Base-by-base conservation (phyloP, 139 green algal species). In the Micractinium sp. region DNA sequence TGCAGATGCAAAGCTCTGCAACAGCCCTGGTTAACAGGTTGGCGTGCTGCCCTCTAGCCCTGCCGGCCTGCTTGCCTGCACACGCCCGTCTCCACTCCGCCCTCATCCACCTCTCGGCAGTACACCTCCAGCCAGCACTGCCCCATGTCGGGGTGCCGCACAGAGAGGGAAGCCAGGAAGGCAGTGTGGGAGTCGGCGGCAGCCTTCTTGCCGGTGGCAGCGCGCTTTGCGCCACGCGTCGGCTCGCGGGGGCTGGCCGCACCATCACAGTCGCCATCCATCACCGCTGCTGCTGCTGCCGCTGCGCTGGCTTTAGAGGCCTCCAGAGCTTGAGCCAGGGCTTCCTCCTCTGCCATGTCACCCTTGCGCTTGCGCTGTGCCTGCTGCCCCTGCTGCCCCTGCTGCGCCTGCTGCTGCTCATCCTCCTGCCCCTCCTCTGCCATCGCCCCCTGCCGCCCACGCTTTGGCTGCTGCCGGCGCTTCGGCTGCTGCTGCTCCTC, bases 281-380 rank as follows among this genome's bases (percentile, higher is more conserved):
- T 35, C 35, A 23, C 33, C 3, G 33, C 74, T n/a, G 16, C 73
- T 41, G 73, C 33, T 22, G 33, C 47, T 63, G 61, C 79, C 29
- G 71, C 39, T 14, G 56, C 56, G 36, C 76, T 19, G 4, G 71
- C 38, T 25, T 20, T 56, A 0, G 95, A 97, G 29, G 95, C 95
- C 12, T 91, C 87, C 81, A 99, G 84, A 0, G 97, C 96, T 87
- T 97, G 94, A 31, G 92, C 93, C 41, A 99, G 87, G 92, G 98
- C 90, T 47, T 91, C 92, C 86, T 99, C 97, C 85, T 97, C 96
- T 82, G 98, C 97, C n/a, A 96, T 90, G 39, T 99, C 97, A 1
- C 96, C 95, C 47, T 92, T 92, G 71, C 89, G 60, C 86, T 87
- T 91, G 22, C 87, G 87, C 81, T 80, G 80, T 38, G 22, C 16